These are phyloP conservation scores for Pyronema domesticum DNA, from an alignment of 495 filamentous ascomycete species.

Conservation along the genomic window DNA sequence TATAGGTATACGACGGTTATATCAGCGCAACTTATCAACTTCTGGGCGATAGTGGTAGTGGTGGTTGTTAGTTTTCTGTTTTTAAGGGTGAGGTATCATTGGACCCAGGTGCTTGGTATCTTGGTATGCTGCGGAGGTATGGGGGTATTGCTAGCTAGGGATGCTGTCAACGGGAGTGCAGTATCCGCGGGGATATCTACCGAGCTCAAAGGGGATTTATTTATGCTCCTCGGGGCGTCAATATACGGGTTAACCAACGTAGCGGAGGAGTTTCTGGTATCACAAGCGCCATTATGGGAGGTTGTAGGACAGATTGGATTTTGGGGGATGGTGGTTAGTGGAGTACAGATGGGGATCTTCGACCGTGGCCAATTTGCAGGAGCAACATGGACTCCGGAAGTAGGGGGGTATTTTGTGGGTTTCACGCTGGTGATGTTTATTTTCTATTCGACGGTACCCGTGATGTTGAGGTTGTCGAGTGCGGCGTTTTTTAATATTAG, in stretches of 20 bases:
- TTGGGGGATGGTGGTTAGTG: constrained; percentile 82
- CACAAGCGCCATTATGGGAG: constrained; percentile 73
- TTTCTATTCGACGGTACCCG: constrained; percentile 76
- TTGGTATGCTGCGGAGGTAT: constrained; percentile 82
- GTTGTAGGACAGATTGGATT: constrained; percentile 81
- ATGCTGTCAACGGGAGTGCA: constrained; percentile 56
- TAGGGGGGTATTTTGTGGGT: constrained; percentile 66
- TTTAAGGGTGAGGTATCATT: constrained; percentile 73
- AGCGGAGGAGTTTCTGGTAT: constrained; percentile 82
- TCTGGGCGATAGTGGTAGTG: constrained; percentile 94
- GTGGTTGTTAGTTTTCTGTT: constrained; percentile 68
- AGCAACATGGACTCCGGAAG: constrained; percentile 48
- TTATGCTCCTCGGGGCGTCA: constrained; percentile 70
- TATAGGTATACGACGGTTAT: constrained; percentile 85
- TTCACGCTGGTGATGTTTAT: constrained; percentile 66
- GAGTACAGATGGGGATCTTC: constrained; percentile 75
- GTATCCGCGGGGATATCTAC: constrained; percentile 45
- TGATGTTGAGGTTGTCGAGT: constrained; percentile 69
- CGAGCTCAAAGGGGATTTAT: constrained; percentile 80
- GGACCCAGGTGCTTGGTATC: constrained; percentile 68
- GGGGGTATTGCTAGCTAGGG: constrained; percentile 70
- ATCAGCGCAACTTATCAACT: constrained; percentile 88
- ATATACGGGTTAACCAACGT: constrained; percentile 87
- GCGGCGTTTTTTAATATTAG: constrained; percentile 96
- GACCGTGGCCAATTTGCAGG: constrained; percentile 52